Percentiles rank a stretch among this genome's conserved stretches.
These are phyloP conservation scores for Colletotrichum musicola DNA, from an alignment of 2,329 filamentous ascomycete genomes.

Conservation along the genomic window DNA sequence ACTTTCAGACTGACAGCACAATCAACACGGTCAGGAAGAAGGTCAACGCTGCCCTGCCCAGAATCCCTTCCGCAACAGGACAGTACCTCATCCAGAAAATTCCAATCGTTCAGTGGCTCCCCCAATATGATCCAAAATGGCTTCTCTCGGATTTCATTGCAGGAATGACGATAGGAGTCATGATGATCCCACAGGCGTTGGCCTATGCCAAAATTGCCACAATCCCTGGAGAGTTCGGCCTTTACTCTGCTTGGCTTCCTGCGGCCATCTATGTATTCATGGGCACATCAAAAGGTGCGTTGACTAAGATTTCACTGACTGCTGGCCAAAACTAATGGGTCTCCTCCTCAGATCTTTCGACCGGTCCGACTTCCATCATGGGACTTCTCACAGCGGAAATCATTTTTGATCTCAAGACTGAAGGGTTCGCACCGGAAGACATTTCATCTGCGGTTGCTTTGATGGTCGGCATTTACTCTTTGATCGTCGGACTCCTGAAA, in stretches of 20 bases:
- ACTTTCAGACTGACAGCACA: conserved; percentile 53
- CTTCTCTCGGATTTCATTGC: conserved; percentile 71
- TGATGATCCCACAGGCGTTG: conserved; percentile 72
- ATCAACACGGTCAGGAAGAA: conserved; percentile 50
- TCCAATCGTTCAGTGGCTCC: conserved; percentile 73
- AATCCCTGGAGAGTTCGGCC: conserved; percentile 70
- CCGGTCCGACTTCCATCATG: conserved; percentile 74
- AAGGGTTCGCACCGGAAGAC: conserved; percentile 65
- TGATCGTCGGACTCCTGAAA: conserved; percentile 71
- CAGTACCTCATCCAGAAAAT: conserved; percentile 72
- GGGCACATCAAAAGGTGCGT: conserved; percentile 70
- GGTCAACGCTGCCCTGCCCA: conserved; percentile 44
- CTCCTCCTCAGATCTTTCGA: conserved; percentile 64
- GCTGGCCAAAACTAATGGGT: neutral
- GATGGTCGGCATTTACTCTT: conserved; percentile 72
- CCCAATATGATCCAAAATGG: conserved; percentile 72
- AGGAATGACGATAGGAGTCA: conserved; percentile 70
- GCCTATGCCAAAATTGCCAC: conserved; percentile 73
- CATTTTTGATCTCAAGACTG: conserved; percentile 61
- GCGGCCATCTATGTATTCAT: conserved; percentile 69
- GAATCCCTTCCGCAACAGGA: conserved; percentile 64
- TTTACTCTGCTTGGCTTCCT: conserved; percentile 72
- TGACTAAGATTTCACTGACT: fast-evolving
- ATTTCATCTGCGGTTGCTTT: conserved; percentile 73
- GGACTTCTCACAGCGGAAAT: conserved; percentile 74